Evolutionary conservation across 1,284 basidiomycete genomes (phyloP).

Genomic region (Fomitopsis palustris): DNA sequence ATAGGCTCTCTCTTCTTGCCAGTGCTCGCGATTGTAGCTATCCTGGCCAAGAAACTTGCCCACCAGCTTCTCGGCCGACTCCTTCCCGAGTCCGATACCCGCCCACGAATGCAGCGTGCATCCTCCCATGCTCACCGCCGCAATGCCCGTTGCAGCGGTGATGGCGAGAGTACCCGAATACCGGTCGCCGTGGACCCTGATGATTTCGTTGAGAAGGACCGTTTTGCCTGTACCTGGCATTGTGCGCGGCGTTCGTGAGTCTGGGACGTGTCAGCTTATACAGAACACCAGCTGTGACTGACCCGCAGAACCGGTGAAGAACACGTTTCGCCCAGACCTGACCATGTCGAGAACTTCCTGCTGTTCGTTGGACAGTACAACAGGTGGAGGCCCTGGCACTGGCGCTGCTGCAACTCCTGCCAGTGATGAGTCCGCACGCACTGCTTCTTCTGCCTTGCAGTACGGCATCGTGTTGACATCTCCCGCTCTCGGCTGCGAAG

Average conservation of each 20-base stretch:
- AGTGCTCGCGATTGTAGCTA: constrained; percentile 43
- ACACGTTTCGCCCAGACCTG: constrained; percentile 59
- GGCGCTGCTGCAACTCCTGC: background rate
- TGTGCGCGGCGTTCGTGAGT: background rate
- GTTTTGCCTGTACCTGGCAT: constrained; percentile 89
- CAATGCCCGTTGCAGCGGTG: constrained; percentile 82
- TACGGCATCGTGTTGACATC: no score
- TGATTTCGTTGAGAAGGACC: constrained; percentile 89
- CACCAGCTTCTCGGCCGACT: constrained; percentile 59
- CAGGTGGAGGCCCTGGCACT: background rate
- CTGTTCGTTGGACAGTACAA: constrained; percentile 49
- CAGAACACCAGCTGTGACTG: constrained; percentile 7
- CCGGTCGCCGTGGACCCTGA: constrained; percentile 38
- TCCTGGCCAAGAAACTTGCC: constrained; percentile 54
- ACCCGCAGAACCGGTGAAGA: constrained; percentile 83
- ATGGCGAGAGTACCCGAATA: constrained; percentile 38
- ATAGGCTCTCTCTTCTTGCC: constrained; percentile 3
- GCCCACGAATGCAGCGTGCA: constrained; percentile 93
- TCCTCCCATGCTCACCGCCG: constrained; percentile 93
- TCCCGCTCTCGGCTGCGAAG: no score
- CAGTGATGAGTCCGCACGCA: no score
- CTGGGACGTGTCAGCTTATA: background rate
- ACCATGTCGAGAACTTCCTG: constrained; percentile 53
- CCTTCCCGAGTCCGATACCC: constrained; percentile 83
- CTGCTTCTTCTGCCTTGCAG: no score